A percentile compares a stretch with the other conserved stretches of the same genome.
Conservation (phyloP, 805 yeast genomes). For the Huiozyma sinensis region DNA sequence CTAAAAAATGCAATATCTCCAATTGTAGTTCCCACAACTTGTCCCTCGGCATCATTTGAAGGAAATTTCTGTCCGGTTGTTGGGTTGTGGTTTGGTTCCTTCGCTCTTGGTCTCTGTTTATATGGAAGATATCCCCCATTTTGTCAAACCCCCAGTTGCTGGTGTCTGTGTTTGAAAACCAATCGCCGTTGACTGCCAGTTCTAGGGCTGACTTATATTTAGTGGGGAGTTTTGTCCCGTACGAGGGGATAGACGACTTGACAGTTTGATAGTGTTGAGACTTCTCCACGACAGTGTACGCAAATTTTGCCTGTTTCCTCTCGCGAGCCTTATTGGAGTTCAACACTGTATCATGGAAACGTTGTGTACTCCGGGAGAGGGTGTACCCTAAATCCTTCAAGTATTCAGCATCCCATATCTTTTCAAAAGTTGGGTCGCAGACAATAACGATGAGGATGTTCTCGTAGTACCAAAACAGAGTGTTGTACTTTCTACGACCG, state of each 20-base stretch:
- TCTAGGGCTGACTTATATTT: conserved; percentile 11
- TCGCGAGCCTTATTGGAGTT: not conserved
- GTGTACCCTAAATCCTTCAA: conserved; percentile 18
- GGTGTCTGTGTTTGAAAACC: conserved; percentile 1
- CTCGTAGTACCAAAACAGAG: conserved; percentile 24
- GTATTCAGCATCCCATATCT: conserved; percentile 22
- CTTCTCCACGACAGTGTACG: conserved; percentile 14
- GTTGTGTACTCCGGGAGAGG: conserved; percentile 14
- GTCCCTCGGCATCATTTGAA: conserved; percentile 12
- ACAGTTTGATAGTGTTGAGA: conserved; percentile 1
- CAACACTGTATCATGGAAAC: conserved; percentile 11
- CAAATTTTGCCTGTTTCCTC: conserved; percentile 10
- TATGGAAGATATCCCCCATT: conserved; percentile 12
- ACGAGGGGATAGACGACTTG: conserved; percentile 20
- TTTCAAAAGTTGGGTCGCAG: conserved; percentile 15
- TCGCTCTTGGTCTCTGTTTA: not conserved
- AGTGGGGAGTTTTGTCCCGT: not conserved
- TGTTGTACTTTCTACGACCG: conserved; percentile 9
- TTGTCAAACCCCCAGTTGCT: conserved; percentile 9
- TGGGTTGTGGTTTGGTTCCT: not conserved
- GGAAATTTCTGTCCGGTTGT: conserved; percentile 9
- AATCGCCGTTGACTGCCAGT: conserved; percentile 21
- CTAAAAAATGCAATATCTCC: conserved; percentile 13
- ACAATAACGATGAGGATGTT: conserved; percentile 19
- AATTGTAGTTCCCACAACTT: conserved; percentile 19